phyloP scores from a whole-genome alignment of 1,139 yeast genomes.

The Yueomyces sp. region DNA sequence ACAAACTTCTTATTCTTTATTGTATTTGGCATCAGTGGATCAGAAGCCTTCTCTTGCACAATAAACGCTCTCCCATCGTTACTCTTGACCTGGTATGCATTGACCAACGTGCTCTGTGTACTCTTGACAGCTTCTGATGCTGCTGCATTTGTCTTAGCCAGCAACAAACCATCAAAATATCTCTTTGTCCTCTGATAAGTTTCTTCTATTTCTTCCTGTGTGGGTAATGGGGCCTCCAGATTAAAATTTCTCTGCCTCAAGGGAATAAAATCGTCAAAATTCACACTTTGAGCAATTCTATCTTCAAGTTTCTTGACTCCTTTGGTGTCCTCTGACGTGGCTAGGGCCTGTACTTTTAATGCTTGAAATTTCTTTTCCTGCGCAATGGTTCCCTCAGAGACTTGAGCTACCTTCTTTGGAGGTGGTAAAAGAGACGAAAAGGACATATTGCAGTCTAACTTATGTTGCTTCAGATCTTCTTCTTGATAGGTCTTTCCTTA shows the following conservation, averaged over 20 bases:
- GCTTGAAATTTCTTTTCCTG: background rate
- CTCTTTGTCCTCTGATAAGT: constrained; percentile 34
- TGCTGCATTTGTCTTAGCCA: background rate
- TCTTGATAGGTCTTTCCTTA: too few relatives aligned
- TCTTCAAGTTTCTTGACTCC: constrained; percentile 5
- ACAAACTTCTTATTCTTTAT: constrained; percentile 68
- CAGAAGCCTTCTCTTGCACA: constrained; percentile 50
- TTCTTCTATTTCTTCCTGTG: constrained; percentile 28
- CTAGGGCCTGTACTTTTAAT: background rate
- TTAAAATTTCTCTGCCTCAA: constrained; percentile 31
- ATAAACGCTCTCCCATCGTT: constrained; percentile 30
- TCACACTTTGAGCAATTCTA: constrained; percentile 4
- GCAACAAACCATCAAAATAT: constrained; percentile 29
- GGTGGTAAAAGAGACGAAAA: constrained; percentile 1
- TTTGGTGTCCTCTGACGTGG: background rate
- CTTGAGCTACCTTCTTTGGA: background rate
- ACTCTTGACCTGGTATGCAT: constrained; percentile 1
- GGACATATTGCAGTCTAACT: too few relatives aligned
- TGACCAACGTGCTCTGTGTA: too few relatives aligned
- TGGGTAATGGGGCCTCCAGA: constrained; percentile 28
- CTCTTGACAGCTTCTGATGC: background rate
- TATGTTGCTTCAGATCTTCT: too few relatives aligned
- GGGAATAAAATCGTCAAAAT: constrained; percentile 34
- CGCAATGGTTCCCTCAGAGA: background rate
- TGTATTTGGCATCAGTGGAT: constrained; percentile 80